A percentile compares a stretch with the other conserved stretches of the same genome.
phyloP scores from a whole-genome alignment of 352 stramenopile species.

The Globisporangium spiculum region DNA sequence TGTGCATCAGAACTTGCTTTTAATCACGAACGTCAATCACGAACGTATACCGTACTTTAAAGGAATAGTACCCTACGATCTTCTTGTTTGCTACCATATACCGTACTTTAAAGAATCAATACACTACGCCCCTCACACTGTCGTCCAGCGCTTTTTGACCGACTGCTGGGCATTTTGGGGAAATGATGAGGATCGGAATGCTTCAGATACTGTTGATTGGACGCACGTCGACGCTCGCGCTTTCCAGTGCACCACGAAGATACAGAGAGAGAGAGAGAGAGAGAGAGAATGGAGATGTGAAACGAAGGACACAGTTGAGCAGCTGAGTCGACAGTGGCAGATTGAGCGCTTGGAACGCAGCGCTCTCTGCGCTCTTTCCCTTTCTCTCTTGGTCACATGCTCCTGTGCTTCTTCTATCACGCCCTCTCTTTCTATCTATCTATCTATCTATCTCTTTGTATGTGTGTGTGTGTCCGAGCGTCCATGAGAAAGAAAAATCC shows the following conservation, averaged over 20 bases:
- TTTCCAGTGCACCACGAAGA: background rate
- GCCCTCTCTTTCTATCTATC: background rate
- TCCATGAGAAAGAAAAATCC: slow-evolving; percentile 8
- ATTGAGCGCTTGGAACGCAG: slow-evolving; percentile 8
- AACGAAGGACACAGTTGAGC: slow-evolving; percentile 1
- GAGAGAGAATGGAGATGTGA: background rate
- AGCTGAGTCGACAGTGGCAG: background rate
- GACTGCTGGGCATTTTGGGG: background rate
- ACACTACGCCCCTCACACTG: background rate
- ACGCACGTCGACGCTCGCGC: background rate
- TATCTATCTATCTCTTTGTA: background rate
- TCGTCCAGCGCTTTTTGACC: background rate
- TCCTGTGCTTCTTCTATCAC: background rate
- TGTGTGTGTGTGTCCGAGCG: background rate
- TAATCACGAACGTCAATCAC: too few relatives aligned
- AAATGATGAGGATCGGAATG: slow-evolving; percentile 9
- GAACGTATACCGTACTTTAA: too few relatives aligned
- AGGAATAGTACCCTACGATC: too few relatives aligned
- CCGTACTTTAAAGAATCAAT: background rate
- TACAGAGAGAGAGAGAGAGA: background rate
- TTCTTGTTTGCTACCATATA: background rate
- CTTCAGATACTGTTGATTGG: slow-evolving; percentile 21
- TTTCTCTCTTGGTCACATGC: background rate
- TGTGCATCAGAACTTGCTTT: background rate
- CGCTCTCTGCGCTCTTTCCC: background rate